A percentile compares a stretch with the other conserved stretches of the same genome.
Evolutionary conservation across 495 filamentous ascomycete species (phyloP).

Genomic region (Symbiotaphrina buchneri): DNA sequence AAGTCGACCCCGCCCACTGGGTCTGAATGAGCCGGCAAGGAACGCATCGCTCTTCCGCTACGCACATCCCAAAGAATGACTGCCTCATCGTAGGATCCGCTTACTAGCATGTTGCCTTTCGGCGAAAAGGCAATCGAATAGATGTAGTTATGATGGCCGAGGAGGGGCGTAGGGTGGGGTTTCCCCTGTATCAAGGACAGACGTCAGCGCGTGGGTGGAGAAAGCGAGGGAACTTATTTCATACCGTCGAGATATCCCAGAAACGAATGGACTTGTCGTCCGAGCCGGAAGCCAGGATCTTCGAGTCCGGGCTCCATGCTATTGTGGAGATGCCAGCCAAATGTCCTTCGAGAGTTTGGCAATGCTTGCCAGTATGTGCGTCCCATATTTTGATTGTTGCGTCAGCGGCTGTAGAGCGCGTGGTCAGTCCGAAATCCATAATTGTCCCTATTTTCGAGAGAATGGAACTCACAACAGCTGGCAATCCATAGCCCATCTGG

Average conservation of each 20-base stretch:
- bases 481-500: conserved; percentile 80
- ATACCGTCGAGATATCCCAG: conserved; percentile 72
- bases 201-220: neutral
- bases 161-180: conserved; percentile 37
- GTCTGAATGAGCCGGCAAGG: conserved; percentile 82
- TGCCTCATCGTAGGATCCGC: conserved; percentile 90
- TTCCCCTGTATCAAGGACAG: conserved; percentile 20
- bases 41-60: conserved; percentile 61
- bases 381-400: conserved; percentile 82
- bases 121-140: conserved; percentile 85
- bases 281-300: conserved; percentile 68
- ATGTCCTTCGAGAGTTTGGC: conserved; percentile 83
- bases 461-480: conserved; percentile 38
- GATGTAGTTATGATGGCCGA: conserved; percentile 89
- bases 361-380: conserved; percentile 45
- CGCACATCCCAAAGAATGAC: conserved; percentile 93
- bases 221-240: conserved; percentile 11
- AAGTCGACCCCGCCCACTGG: conserved; percentile 88
- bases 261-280: conserved; percentile 92
- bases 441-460: neutral
- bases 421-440: neutral
- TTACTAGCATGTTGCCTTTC: conserved; percentile 88
- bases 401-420: conserved; percentile 41
- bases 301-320: conserved; percentile 75
- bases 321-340: conserved; percentile 77